phyloP scores from a whole-genome alignment of 2,329 filamentous ascomycete genomes.

The Pseudogymnoascus sp. region DNA sequence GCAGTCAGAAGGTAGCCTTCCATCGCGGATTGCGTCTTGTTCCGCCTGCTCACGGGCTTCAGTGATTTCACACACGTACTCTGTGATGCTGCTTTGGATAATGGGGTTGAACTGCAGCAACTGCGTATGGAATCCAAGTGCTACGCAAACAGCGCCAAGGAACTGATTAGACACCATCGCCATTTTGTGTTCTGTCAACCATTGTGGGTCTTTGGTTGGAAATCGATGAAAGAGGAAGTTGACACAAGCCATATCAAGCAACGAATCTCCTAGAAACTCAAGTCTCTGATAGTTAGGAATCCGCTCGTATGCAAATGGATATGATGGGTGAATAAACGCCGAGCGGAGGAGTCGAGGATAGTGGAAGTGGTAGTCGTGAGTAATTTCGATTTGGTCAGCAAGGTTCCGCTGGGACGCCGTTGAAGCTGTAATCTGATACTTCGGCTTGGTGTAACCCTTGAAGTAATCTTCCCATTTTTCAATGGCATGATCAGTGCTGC shows the following conservation, averaged over 20 bases:
- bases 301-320: constrained; percentile 66
- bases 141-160: constrained; percentile 72
- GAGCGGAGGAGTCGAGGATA: constrained; percentile 72
- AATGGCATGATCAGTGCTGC: constrained; percentile 63
- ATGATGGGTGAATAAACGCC: constrained; percentile 84
- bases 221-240: constrained; percentile 73
- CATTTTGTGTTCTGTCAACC: constrained; percentile 98
- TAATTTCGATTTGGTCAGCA: constrained; percentile 54
- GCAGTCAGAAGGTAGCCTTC: constrained; percentile 35
- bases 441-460: constrained; percentile 58
- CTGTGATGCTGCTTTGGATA: constrained; percentile 41
- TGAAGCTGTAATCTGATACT: constrained; percentile 58
- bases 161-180: constrained; percentile 99
- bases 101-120: constrained; percentile 50
- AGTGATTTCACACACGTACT: constrained; percentile 54
- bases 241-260: constrained; percentile 81
- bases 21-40: constrained; percentile 30
- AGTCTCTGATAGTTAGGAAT: constrained; percentile 85
- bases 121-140: constrained; percentile 70
- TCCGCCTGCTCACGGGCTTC: constrained; percentile 42
- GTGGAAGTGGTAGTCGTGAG: constrained; percentile 60
- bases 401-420: constrained; percentile 66
- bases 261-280: constrained; percentile 84
- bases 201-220: constrained; percentile 80
- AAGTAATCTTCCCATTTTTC: constrained; percentile 67